Base-by-base conservation (phyloP, 2,329 filamentous ascomycete species). In the Neofusicoccum kwambonambiense region DNA sequence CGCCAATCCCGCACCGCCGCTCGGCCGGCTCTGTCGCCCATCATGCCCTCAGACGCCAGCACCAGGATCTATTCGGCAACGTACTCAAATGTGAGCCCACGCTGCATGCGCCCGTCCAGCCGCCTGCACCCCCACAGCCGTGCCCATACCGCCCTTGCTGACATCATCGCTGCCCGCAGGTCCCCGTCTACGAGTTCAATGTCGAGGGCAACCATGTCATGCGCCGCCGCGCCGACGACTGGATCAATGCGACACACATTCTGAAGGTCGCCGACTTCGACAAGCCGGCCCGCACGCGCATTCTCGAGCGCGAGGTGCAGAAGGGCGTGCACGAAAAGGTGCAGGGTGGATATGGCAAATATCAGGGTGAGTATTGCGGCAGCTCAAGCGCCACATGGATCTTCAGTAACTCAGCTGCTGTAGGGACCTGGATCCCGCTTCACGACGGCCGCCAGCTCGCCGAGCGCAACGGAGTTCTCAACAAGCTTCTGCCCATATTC, bases 211-310 rank as follows among this genome's bases (percentile, higher is more conserved):
- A 96, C 75, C 92, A 97, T 91, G 91, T 98, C 69, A 99, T 99
- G 95, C 90, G 95, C 77, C 88, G 95, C 58, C 89, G 94, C 66
- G 86, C 88, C 62, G 95, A 99, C 78, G 89, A 98, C 79, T 99
- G 94, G 93, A 95, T 99, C 81, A 99, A 99, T 83, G 95, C 95
- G n/a, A 99, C 95, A 62, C 95, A 99, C 75, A 98, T 99, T 66
- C 82, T 99, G 56, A 99, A 99, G 76, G 92, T 96, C 45, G 95
- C 95, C 68, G 94, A 94, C 64, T 97, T 97, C 74, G 95, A 99
- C 79, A 99, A 99, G 79, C 95, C 95, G 2, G 92, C 94, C 12
- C 86, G 95, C 75, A 99, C 95, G 45, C 87, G 95, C 68, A 98
- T 99, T 65, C 85, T 99, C 4, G 95, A 99, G 80, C 87, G 95